Base-by-base conservation (phyloP, 371 early-diverging fungal species). In the Rhizopus delemar region DNA sequence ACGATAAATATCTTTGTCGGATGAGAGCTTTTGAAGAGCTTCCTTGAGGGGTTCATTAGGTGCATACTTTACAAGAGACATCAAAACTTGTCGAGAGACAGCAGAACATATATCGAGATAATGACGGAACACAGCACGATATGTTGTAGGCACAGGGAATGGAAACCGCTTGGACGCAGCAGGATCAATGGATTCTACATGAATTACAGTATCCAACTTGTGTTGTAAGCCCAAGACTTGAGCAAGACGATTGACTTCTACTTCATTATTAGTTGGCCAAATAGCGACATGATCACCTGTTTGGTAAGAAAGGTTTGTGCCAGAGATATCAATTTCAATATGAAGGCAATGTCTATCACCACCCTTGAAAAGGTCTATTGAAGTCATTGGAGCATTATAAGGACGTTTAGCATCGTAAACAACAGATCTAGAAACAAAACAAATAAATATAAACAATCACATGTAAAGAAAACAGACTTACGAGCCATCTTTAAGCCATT, bases 251-350 rank as follows among this genome's bases (percentile, higher is more conserved):
- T 65, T 53, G 3, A 96, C 93, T 58, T 93, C 89, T 36, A 73
- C 72, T 28, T 90, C 91, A 41, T 87, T 80, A 71, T 97, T 98
- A 22, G 86, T 80, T 2, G 97, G 92, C 86, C 89, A 96, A 49
- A 98, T 80, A n/a, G 94, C 97, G 56, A 96, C 81, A 65, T 98
- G 98, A 66, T 98, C 99, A 50, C 99, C 99, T 8, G 96, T 81
- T 55, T 89, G 84, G 66, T 98, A 97, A 28, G 69, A 75, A 59
- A 97, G 68, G 29, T 90, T 91, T 13, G 90, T 85, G 43, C 85
- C 90, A 5, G 76, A 61, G 36, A 96, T 78, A 61, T 96, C 97
- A 9, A 98, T 77, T 61, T 98, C 99, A 60, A 96, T 68, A 72
- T 98, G 99, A 54, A 95, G 70, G 69, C 95, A 92, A 62, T 91